Evolutionary conservation across 1,139 yeast species (phyloP).

Genomic region (Geotrichum aggregatum): DNA sequence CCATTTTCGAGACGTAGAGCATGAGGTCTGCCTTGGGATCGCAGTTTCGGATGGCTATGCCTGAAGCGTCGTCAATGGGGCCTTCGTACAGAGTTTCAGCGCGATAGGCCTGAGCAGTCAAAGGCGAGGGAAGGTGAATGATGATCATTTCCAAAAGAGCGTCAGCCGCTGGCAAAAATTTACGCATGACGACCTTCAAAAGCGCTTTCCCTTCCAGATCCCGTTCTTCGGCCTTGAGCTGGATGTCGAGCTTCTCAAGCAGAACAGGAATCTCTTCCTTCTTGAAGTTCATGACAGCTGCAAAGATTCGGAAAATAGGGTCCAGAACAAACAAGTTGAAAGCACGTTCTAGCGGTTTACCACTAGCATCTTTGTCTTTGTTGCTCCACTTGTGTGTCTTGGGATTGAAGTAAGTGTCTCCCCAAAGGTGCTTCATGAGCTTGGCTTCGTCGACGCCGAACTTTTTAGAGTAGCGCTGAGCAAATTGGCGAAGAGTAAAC

Average conservation of each 20-base stretch:
- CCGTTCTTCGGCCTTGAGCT: conserved; percentile 89
- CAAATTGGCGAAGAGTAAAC: conserved; percentile 98
- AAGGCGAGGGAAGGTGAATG: conserved; percentile 98
- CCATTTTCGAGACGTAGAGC: conserved; percentile 99
- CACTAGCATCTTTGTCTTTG: conserved; percentile 94
- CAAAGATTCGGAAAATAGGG: conserved; percentile 96
- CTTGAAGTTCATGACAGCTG: conserved; percentile 95
- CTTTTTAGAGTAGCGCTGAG: conserved; percentile 96
- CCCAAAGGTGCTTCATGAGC: conserved; percentile 99
- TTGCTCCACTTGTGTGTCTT: conserved; percentile 99
- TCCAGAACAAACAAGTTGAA: conserved; percentile 99
- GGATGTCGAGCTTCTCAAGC: conserved; percentile 87
- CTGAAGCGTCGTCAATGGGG: conserved; percentile 91
- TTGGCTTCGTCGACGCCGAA: conserved; percentile 97
- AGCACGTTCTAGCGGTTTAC: conserved; percentile 95
- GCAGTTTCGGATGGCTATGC: conserved; percentile 94
- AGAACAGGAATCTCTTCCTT: conserved; percentile 89
- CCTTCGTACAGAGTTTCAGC: conserved; percentile 99
- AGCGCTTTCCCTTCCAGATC: conserved; percentile 98
- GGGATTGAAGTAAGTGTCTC: conserved; percentile 99
- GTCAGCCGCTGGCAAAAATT: conserved; percentile 99
- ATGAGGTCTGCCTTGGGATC: conserved; percentile 97
- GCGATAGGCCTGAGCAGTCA: conserved; percentile 98
- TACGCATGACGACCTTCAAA: conserved; percentile 97
- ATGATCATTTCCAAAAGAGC: conserved; percentile 99